Base-by-base conservation (phyloP, 179 eudicot genomes). In the Dionaea muscipula region DNA sequence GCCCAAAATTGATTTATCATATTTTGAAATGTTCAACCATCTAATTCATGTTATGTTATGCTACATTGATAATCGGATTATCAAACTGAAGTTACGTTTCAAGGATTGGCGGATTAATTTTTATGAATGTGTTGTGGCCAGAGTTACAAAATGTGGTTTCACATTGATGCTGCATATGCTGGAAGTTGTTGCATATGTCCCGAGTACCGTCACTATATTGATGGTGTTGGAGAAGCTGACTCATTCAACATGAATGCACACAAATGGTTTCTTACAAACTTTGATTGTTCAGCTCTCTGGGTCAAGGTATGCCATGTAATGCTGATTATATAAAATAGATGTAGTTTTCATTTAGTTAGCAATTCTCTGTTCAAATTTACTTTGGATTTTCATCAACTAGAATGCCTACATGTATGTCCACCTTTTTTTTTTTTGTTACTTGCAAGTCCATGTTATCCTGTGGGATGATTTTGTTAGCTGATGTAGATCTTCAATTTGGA, bases 161-260 rank as follows among this genome's bases (percentile, higher is more conserved):
- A 90, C 65, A 69, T 90, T 59, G 97, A 90, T 75, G 93, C 94
- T 72, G 95, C 97, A 35, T 86, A 79, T 57, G 97, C 97, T 68
- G 97, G 97, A 68, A 90, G 97, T 81, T 93, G 95, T 64, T 90
- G 94, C 56, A 75, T 90, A 53, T 90, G 97, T 60, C 95, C 97
- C 22, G 97, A 90, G 55, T 86, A 64, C 50, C 83, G 94, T 35
- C 85, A 79, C 55, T 80, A 79, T 65, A 65, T 86, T 56, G 74
- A 90, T 56, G 97, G 97, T 22, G 66, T 90, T 40, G 97, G 86
- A 73, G 86, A 78, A 71, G 94, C 97, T 17, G 86, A 81, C 70
- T 90, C 95, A 15, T 90, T 86, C 59, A 83, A 77, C 74, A 79
- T 86, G 94, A 90, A 90, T 35, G 89, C 95, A 19, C 97, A 90